Conservation (phyloP, 805 yeast species). For the Babjeviella inositovora region DNA sequence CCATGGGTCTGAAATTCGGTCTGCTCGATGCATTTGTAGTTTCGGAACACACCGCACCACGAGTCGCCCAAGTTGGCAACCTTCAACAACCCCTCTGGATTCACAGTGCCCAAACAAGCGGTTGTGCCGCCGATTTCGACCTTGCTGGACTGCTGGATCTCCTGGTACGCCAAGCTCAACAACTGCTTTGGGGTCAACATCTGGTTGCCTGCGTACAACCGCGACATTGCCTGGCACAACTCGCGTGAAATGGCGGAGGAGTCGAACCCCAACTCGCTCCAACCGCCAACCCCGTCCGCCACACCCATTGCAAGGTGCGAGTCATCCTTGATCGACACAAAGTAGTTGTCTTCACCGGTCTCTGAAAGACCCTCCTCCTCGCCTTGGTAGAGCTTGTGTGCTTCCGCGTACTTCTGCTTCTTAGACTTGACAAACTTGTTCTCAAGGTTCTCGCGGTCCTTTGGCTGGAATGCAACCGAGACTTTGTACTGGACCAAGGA, state of each 20-base stretch:
- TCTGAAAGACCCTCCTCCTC: slow-evolving; percentile 29
- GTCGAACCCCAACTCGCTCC: slow-evolving; percentile 87
- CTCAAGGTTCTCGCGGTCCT: slow-evolving; percentile 36
- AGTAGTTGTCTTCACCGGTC: slow-evolving; percentile 72
- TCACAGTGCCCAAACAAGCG: slow-evolving; percentile 66
- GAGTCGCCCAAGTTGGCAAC: slow-evolving; percentile 89
- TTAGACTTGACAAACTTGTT: slow-evolving; percentile 18
- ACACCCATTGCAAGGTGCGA: slow-evolving; percentile 52
- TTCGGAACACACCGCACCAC: slow-evolving; percentile 79
- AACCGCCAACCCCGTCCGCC: slow-evolving; percentile 97
- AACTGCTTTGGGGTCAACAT: slow-evolving; percentile 24
- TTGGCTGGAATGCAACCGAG: slow-evolving; percentile 63
- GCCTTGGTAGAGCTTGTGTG: slow-evolving; percentile 8
- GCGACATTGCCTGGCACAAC: slow-evolving; percentile 41
- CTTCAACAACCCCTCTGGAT: slow-evolving; percentile 31
- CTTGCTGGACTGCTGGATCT: slow-evolving; percentile 31
- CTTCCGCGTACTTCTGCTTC: slow-evolving; percentile 7
- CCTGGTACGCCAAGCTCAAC: slow-evolving; percentile 37
- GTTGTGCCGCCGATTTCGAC: slow-evolving; percentile 92
- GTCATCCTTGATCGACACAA: slow-evolving; percentile 21
- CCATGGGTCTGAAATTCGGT: slow-evolving; percentile 72
- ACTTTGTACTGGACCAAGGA: slow-evolving; percentile 25
- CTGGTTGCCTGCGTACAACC: slow-evolving; percentile 11
- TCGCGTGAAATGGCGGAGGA: slow-evolving; percentile 79
- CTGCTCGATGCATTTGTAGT: slow-evolving; percentile 39